Conservation (phyloP, 306 rosid genomes). For the Trifolium repens region DNA sequence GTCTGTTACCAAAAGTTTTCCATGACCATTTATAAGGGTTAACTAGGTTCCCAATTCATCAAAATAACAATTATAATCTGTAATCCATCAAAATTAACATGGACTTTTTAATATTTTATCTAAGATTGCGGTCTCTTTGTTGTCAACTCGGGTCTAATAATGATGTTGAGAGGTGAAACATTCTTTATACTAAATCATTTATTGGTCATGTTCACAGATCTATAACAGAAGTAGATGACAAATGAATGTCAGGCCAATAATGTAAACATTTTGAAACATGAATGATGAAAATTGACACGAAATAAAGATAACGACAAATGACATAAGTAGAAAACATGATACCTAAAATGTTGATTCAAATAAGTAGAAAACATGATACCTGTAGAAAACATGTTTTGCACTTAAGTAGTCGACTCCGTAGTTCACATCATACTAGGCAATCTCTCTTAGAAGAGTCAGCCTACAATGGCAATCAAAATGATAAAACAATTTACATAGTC, state of each 20-base stretch:
- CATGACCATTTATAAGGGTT: neutral
- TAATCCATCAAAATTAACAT: neutral
- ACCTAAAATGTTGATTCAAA: neutral
- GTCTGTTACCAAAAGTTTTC: neutral
- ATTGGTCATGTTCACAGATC: neutral
- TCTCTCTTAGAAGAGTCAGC: conserved; percentile 6
- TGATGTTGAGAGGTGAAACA: neutral
- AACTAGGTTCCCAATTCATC: neutral
- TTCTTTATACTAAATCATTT: neutral
- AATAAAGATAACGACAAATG: neutral
- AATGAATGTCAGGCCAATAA: neutral
- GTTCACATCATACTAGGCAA: conserved; percentile 23
- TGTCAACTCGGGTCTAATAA: neutral
- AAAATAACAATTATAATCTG: neutral
- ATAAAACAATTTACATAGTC: conserved; percentile 27
- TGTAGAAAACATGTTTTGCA: conserved; percentile 10
- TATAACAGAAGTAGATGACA: neutral
- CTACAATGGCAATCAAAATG: conserved; percentile 26
- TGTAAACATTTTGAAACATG: neutral
- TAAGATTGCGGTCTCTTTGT: neutral
- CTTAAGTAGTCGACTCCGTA: conserved; percentile 21
- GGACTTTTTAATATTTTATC: neutral
- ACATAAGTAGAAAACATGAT: neutral
- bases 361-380: neutral
- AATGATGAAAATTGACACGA: neutral